Conservation (phyloP, 306 rosid genomes). For the Carpinus viminea region DNA sequence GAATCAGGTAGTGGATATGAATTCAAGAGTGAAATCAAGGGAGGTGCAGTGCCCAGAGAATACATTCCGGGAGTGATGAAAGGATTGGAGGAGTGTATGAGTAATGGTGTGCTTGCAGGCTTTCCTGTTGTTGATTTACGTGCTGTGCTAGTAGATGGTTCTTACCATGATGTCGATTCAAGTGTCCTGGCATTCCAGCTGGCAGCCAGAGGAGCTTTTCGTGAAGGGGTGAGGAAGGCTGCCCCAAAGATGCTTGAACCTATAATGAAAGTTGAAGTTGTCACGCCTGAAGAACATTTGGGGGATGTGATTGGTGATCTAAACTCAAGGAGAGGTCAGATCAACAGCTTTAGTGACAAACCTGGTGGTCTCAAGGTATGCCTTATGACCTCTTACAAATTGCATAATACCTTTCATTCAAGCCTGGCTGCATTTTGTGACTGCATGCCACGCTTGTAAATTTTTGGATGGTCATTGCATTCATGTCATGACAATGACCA, state of each 20-base stretch:
- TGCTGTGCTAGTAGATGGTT: conserved; percentile 76
- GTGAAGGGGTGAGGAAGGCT: conserved; percentile 82
- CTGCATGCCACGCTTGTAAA: not conserved
- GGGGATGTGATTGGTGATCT: conserved; percentile 98
- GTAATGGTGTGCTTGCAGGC: conserved; percentile 93
- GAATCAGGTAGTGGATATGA: conserved; percentile 89
- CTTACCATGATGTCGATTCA: conserved; percentile 96
- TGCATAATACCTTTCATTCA: conserved; percentile 4
- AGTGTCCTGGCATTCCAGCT: conserved; percentile 95
- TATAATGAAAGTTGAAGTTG: conserved; percentile 91
- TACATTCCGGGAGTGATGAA: conserved; percentile 97
- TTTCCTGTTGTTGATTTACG: conserved; percentile 93
- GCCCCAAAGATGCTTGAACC: conserved; percentile 96
- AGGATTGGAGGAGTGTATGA: conserved; percentile 97
- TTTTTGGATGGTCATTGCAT: no score
- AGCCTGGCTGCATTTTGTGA: not conserved
- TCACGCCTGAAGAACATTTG: conserved; percentile 93
- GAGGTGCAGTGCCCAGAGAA: conserved; percentile 92
- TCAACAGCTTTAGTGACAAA: conserved; percentile 89
- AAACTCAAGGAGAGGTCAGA: conserved; percentile 97
- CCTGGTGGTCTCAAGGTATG: conserved; percentile 98
- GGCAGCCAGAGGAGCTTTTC: conserved; percentile 96
- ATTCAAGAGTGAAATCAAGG: conserved; percentile 98
- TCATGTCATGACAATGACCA: not conserved
- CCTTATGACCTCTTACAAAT: conserved; percentile 9